Evolutionary conservation across 169 alveolate species (phyloP).

Genomic region (Plasmodium berghei): DNA sequence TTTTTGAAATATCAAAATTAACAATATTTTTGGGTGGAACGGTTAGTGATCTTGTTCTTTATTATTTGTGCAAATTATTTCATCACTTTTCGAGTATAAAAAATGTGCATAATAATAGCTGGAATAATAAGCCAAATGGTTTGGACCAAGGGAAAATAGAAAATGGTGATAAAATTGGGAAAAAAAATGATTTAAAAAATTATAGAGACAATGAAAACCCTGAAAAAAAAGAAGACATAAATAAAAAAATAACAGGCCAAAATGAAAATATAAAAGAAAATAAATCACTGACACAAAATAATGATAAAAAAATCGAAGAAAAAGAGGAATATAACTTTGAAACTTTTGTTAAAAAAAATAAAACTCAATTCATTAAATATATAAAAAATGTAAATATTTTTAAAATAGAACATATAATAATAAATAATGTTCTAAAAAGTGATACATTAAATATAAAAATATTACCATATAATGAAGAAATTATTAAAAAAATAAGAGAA

Average conservation of each 20-base stretch:
- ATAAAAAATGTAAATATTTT: constrained; percentile 30
- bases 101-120: not conserved
- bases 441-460: constrained; percentile 40
- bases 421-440: constrained; percentile 27
- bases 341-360: constrained; percentile 20
- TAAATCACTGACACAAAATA: not conserved
- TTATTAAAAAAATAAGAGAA: constrained; percentile 40
- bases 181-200: not conserved
- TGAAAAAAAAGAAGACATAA: not conserved
- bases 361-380: constrained; percentile 24
- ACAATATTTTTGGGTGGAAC: constrained; percentile 50
- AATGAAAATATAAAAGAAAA: not conserved
- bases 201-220: not conserved
- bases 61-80: constrained; percentile 51
- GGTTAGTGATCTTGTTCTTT: constrained; percentile 58
- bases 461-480: constrained; percentile 50
- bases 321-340: constrained; percentile 11
- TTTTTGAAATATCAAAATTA: constrained; percentile 41
- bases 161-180: not conserved
- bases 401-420: constrained; percentile 48
- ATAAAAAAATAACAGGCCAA: not conserved
- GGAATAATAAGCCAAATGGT: not conserved
- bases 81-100: constrained; percentile 43
- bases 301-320: not conserved
- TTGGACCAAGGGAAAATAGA: not conserved